Conservation (phyloP, 495 filamentous ascomycete species). For the Sporormia fimetaria region DNA sequence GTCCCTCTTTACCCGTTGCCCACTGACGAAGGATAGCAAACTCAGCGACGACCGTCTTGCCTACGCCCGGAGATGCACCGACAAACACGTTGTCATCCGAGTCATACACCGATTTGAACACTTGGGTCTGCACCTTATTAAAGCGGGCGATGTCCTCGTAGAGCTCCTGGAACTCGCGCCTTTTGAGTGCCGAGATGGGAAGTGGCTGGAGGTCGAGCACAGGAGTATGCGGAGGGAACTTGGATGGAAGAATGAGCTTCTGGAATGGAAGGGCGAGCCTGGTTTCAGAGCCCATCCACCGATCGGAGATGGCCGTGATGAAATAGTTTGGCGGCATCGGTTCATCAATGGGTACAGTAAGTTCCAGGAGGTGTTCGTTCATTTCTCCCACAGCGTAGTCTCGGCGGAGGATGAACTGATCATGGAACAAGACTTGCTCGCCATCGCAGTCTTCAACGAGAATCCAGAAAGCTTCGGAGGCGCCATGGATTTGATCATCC, state of each 20-base stretch:
- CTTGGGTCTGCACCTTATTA: conserved; percentile 96
- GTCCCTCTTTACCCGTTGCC: conserved; percentile 55
- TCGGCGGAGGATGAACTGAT: conserved; percentile 82
- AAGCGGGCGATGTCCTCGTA: conserved; percentile 82
- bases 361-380: conserved; percentile 95
- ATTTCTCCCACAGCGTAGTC: conserved; percentile 68
- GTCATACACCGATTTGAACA: conserved; percentile 82
- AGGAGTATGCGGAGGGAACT: conserved; percentile 88
- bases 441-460: conserved; percentile 95
- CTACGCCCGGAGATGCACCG: conserved; percentile 79
- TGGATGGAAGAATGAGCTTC: conserved; percentile 85
- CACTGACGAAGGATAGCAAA: conserved; percentile 85
- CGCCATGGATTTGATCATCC: conserved; percentile 81
- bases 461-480: conserved; percentile 90
- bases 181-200: conserved; percentile 77
- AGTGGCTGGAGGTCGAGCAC: conserved; percentile 83
- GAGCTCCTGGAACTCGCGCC: conserved; percentile 64
- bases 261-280: conserved; percentile 89
- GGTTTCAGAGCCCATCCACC: conserved; percentile 97
- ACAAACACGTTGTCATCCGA: conserved; percentile 89
- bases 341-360: conserved; percentile 91
- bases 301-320: conserved; percentile 82
- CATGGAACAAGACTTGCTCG: conserved; percentile 90
- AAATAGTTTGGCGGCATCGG: conserved; percentile 99
- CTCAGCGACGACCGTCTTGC: conserved; percentile 95